Evolutionary conservation across 1,284 basidiomycete genomes (phyloP), one percentile per base, ranked within the genome.

Genomic region (Cystobasidiaceae sp.): DNA sequence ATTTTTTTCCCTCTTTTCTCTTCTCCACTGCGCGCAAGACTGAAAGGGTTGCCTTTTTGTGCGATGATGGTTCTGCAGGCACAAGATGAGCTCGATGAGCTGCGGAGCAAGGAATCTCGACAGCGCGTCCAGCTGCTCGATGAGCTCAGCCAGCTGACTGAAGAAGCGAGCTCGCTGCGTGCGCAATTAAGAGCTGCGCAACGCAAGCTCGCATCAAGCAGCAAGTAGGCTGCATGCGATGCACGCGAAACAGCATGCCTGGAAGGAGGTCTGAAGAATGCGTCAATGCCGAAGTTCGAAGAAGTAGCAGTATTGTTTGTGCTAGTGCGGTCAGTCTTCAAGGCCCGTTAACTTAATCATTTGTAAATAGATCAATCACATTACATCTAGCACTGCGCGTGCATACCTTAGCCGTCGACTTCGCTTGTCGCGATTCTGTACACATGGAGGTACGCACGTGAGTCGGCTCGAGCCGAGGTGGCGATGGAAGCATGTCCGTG

Each of bases 11-110:
- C 11, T 11, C 11, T 39, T n/a, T 39, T 11, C 11, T 9, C 11
- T 46, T 11, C 44, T 46, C 9, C 32, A 3, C 43, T 11, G 32
- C n/a, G 19, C 30, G 27, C 6, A 3, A 5, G 44, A 57, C 23
- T 17, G 15, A 7, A 11, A 6, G 4, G 6, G 11, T 11, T 27
- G 39, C 9, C 55, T 43, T 5, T 43, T 21, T 39, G n/a, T 57
- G n/a, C 5, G n/a, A n/a, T 37, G 15, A 39, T 19, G 19, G 8
- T 19, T 13, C 8, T 30, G 21, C 34, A 62, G 60, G 61, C 61
- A 49, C 60, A 71, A 55, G 69, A 71, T 19, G 72, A 73, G 63
- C 56, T 73, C 3, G 68, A 66, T 17, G 72, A 73, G 19, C 44
- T 65, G 33, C 61, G 67, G 51, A 63, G 46, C 52, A 57, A 69